Evolutionary conservation across 176 grass and related monocot species (phyloP), one percentile per base, ranked within the genome.

Genomic region (Zizania latifolia): DNA sequence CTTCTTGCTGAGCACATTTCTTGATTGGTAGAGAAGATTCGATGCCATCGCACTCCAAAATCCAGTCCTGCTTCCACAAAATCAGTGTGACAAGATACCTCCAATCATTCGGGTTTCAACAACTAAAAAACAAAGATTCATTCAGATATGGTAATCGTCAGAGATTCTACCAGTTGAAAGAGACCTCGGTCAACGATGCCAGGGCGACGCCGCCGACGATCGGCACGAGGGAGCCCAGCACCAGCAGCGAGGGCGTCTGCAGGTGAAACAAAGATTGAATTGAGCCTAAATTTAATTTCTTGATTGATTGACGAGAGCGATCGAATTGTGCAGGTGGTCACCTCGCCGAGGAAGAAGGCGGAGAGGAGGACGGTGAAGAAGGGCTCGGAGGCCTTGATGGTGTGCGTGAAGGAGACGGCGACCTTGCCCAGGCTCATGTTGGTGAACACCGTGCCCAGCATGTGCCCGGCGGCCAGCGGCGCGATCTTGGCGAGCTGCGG

Each of bases 41-140:
- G 92, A 96, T 6, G 92, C 92, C 89, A 96, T 92, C 70, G 92
- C 89, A 62, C 86, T 96, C 92, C 86, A 96, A 84, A 96, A 96
- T 37, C 92, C 92, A 24, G 75, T 68, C 92, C 89, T 96, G 84
- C 14, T 69, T 71, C 75, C 22, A 74, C 40, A 43, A 22, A 81
- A 55, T 24, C 31, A 56, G 13, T 26, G 78, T 29, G 27, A 72
- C 14, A 78, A 58, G 39, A 82, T 72, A 65, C 65, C 64, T 5
- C 29, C 35, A 38, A 86, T 81, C 73, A 70, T 71, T 76, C 17
- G 16, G 16, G 22, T 27, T 29, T 50, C 56, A 37, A 62, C 27
- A 41, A 40, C 26, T 1, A 64, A 77, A 62, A 26, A 63, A 72
- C 27, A 38, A 59, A 81, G 30, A 69, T 55, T 70, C 78, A 10